Evolutionary conservation across 345 rosid genomes (phyloP).

Genomic region (Orychophragmus violaceus): DNA sequence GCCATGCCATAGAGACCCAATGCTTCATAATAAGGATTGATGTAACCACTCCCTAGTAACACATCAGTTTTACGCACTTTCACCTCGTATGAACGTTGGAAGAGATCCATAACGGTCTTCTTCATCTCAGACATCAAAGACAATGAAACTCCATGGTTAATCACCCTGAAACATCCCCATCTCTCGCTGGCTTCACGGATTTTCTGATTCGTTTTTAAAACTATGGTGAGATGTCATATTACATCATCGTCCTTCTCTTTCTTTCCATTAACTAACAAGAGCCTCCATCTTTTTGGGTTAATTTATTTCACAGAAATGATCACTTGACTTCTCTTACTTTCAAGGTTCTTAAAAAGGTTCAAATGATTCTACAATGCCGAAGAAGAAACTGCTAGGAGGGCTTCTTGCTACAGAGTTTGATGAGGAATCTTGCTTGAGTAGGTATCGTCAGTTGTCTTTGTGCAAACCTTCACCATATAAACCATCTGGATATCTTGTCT

Average conservation of each 20-base stretch:
- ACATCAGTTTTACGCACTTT: slow-evolving; percentile 54
- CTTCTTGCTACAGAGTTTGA: slow-evolving; percentile 42
- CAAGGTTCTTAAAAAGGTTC: slow-evolving; percentile 11
- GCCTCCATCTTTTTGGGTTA: too few species aligned
- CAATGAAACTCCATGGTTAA: slow-evolving; percentile 52
- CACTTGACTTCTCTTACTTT: neutral
- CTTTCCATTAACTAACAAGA: too few species aligned
- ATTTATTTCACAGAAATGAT: too few species aligned
- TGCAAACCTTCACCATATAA: slow-evolving; percentile 29
- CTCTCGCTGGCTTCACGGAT: slow-evolving; percentile 51
- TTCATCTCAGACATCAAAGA: slow-evolving; percentile 60
- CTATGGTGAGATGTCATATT: too few species aligned
- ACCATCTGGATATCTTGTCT: slow-evolving; percentile 44
- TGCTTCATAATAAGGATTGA: slow-evolving; percentile 79
- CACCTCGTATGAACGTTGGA: slow-evolving; percentile 60
- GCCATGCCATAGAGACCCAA: slow-evolving; percentile 68
- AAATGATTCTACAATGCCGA: slow-evolving; percentile 21
- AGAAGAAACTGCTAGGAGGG: slow-evolving; percentile 42
- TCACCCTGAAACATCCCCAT: slow-evolving; percentile 77
- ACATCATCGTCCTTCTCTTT: too few species aligned
- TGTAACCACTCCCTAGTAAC: slow-evolving; percentile 68
- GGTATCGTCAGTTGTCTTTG: slow-evolving; percentile 29
- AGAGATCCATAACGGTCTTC: slow-evolving; percentile 48
- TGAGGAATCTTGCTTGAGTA: slow-evolving; percentile 44
- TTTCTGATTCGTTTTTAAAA: slow-evolving; percentile 47